phyloP scores from a whole-genome alignment of 1,139 yeast species.

The Diutina scorzettiae region DNA sequence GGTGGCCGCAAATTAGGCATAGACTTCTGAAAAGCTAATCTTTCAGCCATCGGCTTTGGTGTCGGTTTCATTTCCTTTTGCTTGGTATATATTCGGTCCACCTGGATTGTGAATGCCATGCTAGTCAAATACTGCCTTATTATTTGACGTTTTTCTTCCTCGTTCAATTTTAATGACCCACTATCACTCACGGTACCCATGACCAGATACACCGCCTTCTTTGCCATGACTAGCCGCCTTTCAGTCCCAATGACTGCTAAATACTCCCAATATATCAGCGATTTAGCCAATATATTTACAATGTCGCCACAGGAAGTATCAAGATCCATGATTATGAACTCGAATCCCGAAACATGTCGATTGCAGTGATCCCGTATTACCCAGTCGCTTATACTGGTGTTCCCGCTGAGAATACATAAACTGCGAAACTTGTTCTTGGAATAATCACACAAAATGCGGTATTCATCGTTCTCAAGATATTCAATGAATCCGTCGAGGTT shows the following conservation, averaged over 20 bases:
- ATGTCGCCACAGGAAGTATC: neutral
- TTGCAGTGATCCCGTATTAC: neutral
- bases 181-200: neutral
- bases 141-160: neutral
- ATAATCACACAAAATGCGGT: constrained; percentile 2
- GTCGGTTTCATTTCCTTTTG: neutral
- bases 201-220: neutral
- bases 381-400: neutral
- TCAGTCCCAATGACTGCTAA: neutral
- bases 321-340: neutral
- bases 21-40: neutral
- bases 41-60: neutral
- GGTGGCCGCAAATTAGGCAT: neutral
- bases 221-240: neutral
- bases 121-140: neutral
- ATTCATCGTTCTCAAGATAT: neutral
- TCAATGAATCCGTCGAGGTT: neutral
- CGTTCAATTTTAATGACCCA: neutral
- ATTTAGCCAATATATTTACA: neutral
- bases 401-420: neutral
- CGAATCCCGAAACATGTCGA: neutral
- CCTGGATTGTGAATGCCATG: neutral
- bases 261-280: neutral
- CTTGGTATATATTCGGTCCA: neutral
- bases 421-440: neutral